These are phyloP conservation scores for Mesembryanthemum crystallinum DNA, from an alignment of 148 eudicot species.

Conservation along the genomic window DNA sequence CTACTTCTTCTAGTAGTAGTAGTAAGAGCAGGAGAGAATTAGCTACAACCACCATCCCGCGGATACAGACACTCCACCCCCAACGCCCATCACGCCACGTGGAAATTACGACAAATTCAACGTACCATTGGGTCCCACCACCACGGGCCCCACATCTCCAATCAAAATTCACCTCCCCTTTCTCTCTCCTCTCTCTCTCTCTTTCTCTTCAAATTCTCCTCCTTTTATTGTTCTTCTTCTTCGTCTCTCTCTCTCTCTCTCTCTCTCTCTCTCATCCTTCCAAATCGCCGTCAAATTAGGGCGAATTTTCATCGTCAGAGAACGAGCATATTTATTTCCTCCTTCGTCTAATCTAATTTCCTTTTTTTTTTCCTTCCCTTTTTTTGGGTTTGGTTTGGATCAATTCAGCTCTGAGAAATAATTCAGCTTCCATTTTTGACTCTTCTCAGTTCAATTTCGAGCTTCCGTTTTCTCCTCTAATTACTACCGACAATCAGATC, in stretches of 20 bases:
- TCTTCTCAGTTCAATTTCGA: background rate
- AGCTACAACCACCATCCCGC: constrained; percentile 1
- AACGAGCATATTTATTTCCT: background rate
- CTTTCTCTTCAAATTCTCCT: background rate
- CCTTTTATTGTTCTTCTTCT: background rate
- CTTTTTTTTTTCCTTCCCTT: background rate
- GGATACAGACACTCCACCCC: background rate
- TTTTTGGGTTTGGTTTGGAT: background rate
- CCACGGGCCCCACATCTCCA: constrained; percentile 1
- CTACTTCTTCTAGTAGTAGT: background rate
- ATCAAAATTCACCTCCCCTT: constrained; percentile 5
- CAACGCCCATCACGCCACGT: constrained; percentile 19
- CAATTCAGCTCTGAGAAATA: constrained; percentile 7
- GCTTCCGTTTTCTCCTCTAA: constrained; percentile 1
- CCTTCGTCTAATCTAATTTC: background rate
- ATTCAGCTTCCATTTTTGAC: constrained; percentile 18
- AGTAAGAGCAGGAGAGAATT: too few species aligned
- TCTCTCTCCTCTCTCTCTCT: too few species aligned
- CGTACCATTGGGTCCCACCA: background rate
- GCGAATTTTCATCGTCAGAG: background rate
- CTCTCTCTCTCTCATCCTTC: background rate
- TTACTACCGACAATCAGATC: constrained; percentile 26
- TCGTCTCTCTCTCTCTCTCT: background rate
- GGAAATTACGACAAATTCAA: constrained; percentile 5
- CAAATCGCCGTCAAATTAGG: constrained; percentile 31